Evolutionary conservation across 2,329 filamentous ascomycete species (phyloP).

Genomic region (Fusarium transvaalense): DNA sequence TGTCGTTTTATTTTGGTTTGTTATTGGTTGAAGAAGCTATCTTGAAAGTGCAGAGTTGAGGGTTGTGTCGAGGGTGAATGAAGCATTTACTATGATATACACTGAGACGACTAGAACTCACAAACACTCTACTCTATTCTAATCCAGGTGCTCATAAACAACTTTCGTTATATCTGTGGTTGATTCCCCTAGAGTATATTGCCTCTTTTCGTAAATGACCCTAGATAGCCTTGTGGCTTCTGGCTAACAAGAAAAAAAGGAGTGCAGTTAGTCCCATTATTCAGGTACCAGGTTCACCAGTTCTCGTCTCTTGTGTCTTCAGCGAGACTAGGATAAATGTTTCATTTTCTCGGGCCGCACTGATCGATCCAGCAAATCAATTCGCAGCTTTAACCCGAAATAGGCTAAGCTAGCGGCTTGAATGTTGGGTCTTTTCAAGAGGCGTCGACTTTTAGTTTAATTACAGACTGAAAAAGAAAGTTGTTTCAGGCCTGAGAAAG

Average conservation of each 20-base stretch:
- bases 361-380: slow-evolving; percentile 14
- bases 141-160: background rate
- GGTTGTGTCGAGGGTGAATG: background rate
- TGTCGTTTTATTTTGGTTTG: too few relatives aligned
- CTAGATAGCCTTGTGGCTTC: background rate
- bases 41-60: background rate
- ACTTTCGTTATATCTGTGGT: too few relatives aligned
- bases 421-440: slow-evolving; percentile 1
- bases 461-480: background rate
- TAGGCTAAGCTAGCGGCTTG: background rate
- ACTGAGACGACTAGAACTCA: background rate
- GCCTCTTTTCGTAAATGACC: background rate
- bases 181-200: background rate
- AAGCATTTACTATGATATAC: background rate
- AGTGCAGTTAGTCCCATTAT: background rate
- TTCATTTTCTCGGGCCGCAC: slow-evolving; percentile 31
- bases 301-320: background rate
- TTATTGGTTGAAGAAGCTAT: background rate
- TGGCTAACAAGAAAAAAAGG: background rate
- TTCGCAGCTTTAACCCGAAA: background rate
- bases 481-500: slow-evolving; percentile 26
- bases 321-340: slow-evolving; percentile 5
- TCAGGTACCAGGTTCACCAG: background rate
- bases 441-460: slow-evolving; percentile 34
- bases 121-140: background rate